These are phyloP conservation scores for Xylaria polymorpha DNA, from an alignment of 2,329 filamentous ascomycete genomes.

Conservation along the genomic window DNA sequence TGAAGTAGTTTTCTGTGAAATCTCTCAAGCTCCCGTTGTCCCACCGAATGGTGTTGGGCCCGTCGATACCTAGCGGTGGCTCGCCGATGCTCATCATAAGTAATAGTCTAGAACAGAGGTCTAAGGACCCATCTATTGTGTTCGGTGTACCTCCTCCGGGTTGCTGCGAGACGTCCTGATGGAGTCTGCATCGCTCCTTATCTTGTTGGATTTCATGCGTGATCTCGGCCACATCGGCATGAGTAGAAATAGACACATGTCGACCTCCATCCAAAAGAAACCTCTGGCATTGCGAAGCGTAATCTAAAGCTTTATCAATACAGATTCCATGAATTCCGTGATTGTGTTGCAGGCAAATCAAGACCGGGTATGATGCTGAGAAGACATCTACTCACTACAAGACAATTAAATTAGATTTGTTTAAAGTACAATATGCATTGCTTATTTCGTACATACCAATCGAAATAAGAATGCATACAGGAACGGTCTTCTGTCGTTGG, in stretches of 20 bases:
- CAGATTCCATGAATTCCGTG: not conserved
- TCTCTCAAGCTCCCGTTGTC: slow-evolving; percentile 22
- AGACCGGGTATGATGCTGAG: not conserved
- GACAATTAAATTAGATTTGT: slow-evolving; percentile 21
- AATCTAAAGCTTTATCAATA: slow-evolving; percentile 25
- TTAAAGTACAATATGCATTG: not conserved
- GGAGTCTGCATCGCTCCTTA: slow-evolving; percentile 17
- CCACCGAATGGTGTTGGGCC: slow-evolving; percentile 31
- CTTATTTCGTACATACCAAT: slow-evolving; percentile 29
- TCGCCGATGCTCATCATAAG: slow-evolving; percentile 37
- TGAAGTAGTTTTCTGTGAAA: slow-evolving; percentile 28
- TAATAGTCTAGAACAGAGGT: slow-evolving; percentile 33
- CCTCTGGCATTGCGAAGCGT: slow-evolving; percentile 33
- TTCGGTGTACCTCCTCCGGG: not conserved
- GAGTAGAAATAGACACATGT: slow-evolving; percentile 36
- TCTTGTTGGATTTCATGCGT: slow-evolving; percentile 22
- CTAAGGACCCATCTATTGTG: slow-evolving; percentile 28
- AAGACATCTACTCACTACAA: slow-evolving; percentile 20
- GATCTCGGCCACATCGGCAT: slow-evolving; percentile 33
- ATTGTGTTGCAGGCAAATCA: not conserved
- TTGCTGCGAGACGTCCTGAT: slow-evolving; percentile 25
- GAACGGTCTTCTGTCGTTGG: slow-evolving; percentile 23
- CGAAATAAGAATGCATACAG: slow-evolving; percentile 36
- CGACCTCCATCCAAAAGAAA: slow-evolving; percentile 36
- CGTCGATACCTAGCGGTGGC: slow-evolving; percentile 27